Evolutionary conservation across 139 green algal species (phyloP).

Genomic region (Auxenochlorella pyrenoidosa): DNA sequence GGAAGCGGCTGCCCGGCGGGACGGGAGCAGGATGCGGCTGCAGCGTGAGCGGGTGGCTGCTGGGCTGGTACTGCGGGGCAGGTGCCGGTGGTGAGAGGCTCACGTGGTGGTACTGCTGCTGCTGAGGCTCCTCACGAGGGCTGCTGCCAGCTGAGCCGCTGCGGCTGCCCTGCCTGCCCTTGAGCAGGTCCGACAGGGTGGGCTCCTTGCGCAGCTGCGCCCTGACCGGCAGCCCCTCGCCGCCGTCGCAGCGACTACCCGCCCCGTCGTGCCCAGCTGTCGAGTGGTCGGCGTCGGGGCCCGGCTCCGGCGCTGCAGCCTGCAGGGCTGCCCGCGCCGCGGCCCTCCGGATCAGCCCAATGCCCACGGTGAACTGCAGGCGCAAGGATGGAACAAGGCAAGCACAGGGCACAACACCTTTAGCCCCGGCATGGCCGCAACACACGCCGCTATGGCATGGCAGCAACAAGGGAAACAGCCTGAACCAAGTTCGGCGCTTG

Average conservation of each 20-base stretch:
- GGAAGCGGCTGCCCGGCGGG: not conserved
- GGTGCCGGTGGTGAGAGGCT: not conserved
- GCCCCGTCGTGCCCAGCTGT: not conserved
- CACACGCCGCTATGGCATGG: too few relatives aligned
- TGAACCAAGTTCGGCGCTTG: too few relatives aligned
- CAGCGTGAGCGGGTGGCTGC: not conserved
- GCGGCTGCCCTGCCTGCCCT: constrained; percentile 29
- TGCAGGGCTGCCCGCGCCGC: not conserved
- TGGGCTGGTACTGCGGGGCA: not conserved
- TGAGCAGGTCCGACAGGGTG: constrained; percentile 36
- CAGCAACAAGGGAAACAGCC: too few relatives aligned
- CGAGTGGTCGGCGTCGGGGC: not conserved
- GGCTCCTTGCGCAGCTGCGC: not conserved
- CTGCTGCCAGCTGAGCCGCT: constrained; percentile 2
- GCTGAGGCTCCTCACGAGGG: not conserved
- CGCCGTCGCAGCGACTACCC: too few relatives aligned
- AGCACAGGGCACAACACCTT: too few relatives aligned
- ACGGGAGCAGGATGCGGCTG: not conserved
- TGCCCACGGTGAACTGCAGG: constrained; percentile 46
- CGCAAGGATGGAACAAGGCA: too few relatives aligned
- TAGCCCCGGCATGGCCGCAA: too few relatives aligned
- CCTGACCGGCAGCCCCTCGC: not conserved
- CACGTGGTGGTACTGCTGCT: not conserved
- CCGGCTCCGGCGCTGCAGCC: not conserved
- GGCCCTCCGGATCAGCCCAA: constrained; percentile 29